Percentiles rank a stretch among this genome's conserved stretches.
Evolutionary conservation across 441 rosid species (phyloP).

Genomic region (Mallotus japonicus): DNA sequence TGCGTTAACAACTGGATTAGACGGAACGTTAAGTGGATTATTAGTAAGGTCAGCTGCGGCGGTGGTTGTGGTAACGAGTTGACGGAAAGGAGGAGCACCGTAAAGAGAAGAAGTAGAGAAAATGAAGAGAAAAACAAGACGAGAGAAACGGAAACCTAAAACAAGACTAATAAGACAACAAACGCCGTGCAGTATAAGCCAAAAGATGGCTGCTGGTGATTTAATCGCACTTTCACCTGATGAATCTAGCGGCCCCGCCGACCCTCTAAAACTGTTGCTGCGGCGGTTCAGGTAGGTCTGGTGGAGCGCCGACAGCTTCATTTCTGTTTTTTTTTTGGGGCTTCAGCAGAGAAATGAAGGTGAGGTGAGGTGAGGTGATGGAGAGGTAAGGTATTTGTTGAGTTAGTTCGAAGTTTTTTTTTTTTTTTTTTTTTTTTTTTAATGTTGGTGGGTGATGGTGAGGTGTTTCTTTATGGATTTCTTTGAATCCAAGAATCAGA

Average conservation of each 20-base stretch:
- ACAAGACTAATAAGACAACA: slow-evolving; percentile 83
- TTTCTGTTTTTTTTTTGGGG: slow-evolving; percentile 21
- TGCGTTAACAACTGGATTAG: slow-evolving; percentile 14
- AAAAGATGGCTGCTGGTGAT: slow-evolving; percentile 66
- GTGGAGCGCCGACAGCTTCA: slow-evolving; percentile 82
- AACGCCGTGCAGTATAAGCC: slow-evolving; percentile 71
- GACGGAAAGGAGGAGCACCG: slow-evolving; percentile 56
- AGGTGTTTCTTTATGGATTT: slow-evolving; percentile 25
- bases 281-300: slow-evolving; percentile 84
- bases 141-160: slow-evolving; percentile 93
- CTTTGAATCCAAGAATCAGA: slow-evolving; percentile 43
- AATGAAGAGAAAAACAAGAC: slow-evolving; percentile 78
- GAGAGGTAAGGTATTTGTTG: slow-evolving; percentile 12
- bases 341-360: background rate
- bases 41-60: slow-evolving; percentile 25
- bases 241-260: slow-evolving; percentile 40
- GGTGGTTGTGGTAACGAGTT: slow-evolving; percentile 20
- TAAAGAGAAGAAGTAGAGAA: slow-evolving; percentile 60
- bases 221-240: slow-evolving; percentile 56
- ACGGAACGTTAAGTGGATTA: slow-evolving; percentile 1
- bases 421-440: background rate
- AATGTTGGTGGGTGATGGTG: background rate
- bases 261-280: slow-evolving; percentile 59
- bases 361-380: background rate
- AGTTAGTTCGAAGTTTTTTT: slow-evolving; percentile 7